These are phyloP conservation scores for Emericellopsis cladophorae DNA, from an alignment of 2,329 filamentous ascomycete genomes.

Conservation along the genomic window DNA sequence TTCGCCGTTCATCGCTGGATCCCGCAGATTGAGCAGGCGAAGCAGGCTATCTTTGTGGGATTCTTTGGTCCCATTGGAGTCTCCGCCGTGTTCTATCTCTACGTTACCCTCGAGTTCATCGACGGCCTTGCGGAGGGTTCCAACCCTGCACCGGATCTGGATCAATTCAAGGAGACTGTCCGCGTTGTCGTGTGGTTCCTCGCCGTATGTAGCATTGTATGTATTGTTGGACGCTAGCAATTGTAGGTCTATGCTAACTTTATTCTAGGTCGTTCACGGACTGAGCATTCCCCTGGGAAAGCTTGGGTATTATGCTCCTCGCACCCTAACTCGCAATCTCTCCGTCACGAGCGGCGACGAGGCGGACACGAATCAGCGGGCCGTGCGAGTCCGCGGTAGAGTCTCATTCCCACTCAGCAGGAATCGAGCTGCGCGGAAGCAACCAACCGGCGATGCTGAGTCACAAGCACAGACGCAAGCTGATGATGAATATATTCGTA, in stretches of 20 bases:
- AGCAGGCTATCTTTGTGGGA: slow-evolving; percentile 74
- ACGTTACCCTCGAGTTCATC: slow-evolving; percentile 67
- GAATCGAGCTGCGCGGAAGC: no score
- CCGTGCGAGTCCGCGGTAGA: no score
- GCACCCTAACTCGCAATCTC: no score
- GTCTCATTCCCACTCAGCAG: no score
- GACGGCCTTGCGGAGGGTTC: slow-evolving; percentile 38
- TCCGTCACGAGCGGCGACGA: no score
- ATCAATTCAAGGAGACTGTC: slow-evolving; percentile 51
- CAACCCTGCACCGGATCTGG: slow-evolving; percentile 50
- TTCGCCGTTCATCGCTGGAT: slow-evolving; percentile 62
- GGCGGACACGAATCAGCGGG: no score
- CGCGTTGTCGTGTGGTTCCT: slow-evolving; percentile 77
- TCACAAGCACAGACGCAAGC: no score
- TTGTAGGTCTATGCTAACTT: no score
- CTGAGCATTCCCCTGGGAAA: slow-evolving; percentile 69
- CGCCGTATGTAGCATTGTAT: slow-evolving; percentile 58
- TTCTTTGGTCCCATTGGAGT: slow-evolving; percentile 93
- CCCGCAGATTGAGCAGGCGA: slow-evolving; percentile 61
- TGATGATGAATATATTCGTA: no score
- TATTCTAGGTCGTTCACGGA: slow-evolving; percentile 54
- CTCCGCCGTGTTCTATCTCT: slow-evolving; percentile 82
- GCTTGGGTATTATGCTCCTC: slow-evolving; percentile 24
- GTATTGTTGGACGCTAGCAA: no score
- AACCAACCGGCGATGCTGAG: no score